Evolutionary conservation across 371 early-diverging fungal genomes (phyloP), one percentile per base, ranked within the genome.

Genomic region (Mucor plumbeus): DNA sequence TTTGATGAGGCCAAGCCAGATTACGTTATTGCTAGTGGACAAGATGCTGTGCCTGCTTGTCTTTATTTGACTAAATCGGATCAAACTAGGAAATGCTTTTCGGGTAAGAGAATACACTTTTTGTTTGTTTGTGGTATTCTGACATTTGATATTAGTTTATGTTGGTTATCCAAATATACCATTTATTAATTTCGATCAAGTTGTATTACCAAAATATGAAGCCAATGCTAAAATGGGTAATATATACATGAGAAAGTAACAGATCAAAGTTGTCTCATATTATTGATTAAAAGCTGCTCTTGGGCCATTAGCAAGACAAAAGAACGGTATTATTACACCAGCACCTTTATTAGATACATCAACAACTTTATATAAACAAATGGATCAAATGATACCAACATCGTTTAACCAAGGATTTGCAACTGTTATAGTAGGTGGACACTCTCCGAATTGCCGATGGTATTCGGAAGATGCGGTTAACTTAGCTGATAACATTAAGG

Each of bases 151-250:
- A 40, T 26, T 17, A 82, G 83, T 82, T 0, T 82, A 73, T 63
- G 66, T 75, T 55, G 83, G 83, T 0, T 76, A 75, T 67, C 80
- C 83, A 26, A 69, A 67, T 50, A 72, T 82, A 35, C 83, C 83
- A 14, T 82, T 82, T 40, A 63, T 80, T 33, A 69, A 78, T 36
- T 82, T 82, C 67, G 80, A 78, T 61, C 83, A 80, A 56, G 83
- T 82, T 0, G 62, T 80, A 4, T 40, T 82, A 8, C 78, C 80
- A 34, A 78, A 75, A 64, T 76, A 82, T 58, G 80, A 80, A 69
- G 80, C 79, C 34, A 76, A 80, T 61, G 67, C 65, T 21, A 82
- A 80, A 69, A 68, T 82, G 60, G 83, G 78, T 74, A 71, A 69
- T 35, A 7, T 11, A 57, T 9, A 44, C 38, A 38, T 38, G 26